Percentiles rank a stretch among this genome's conserved stretches.
Evolutionary conservation across 2,329 filamentous ascomycete genomes (phyloP).

Genomic region (Saccharata proteae): DNA sequence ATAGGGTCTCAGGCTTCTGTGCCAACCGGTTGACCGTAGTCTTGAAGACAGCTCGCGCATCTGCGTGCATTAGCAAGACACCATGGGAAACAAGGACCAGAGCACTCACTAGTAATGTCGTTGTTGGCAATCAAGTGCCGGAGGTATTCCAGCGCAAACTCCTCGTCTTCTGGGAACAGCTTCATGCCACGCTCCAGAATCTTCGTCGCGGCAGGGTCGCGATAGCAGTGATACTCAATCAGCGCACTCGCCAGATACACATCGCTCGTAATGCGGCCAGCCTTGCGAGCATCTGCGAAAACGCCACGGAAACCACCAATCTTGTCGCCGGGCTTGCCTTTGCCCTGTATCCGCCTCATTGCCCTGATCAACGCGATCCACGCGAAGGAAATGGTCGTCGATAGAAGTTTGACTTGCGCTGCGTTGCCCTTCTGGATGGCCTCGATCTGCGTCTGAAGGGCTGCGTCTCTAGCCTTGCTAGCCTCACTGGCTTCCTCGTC

Average conservation of each 20-base stretch:
- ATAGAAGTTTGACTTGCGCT: constrained; percentile 62
- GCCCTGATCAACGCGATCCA: constrained; percentile 94
- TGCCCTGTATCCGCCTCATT: constrained; percentile 87
- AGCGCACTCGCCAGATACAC: constrained; percentile 89
- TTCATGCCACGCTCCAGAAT: constrained; percentile 93
- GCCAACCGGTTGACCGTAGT: constrained; percentile 77
- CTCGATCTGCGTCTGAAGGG: constrained; percentile 43
- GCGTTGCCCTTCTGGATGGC: constrained; percentile 53
- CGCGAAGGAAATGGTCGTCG: constrained; percentile 75
- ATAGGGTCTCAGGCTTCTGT: constrained; percentile 59
- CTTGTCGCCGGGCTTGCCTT: constrained; percentile 48
- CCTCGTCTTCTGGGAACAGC: constrained; percentile 85
- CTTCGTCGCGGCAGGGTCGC: constrained; percentile 81
- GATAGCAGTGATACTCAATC: constrained; percentile 92
- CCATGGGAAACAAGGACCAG: constrained; percentile 4
- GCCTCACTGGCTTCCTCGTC: constrained; percentile 37
- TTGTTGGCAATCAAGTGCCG: constrained; percentile 89
- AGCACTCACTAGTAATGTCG: constrained; percentile 74
- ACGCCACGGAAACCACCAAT: constrained; percentile 68
- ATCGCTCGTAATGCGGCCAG: constrained; percentile 81
- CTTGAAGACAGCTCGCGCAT: constrained; percentile 92
- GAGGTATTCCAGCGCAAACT: constrained; percentile 88
- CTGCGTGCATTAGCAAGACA: constrained; percentile 31
- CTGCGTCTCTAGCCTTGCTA: constrained; percentile 36
- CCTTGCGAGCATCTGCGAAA: constrained; percentile 77